phyloP scores from a whole-genome alignment of 2,329 filamentous ascomycete species.

The Periconia digitata region DNA sequence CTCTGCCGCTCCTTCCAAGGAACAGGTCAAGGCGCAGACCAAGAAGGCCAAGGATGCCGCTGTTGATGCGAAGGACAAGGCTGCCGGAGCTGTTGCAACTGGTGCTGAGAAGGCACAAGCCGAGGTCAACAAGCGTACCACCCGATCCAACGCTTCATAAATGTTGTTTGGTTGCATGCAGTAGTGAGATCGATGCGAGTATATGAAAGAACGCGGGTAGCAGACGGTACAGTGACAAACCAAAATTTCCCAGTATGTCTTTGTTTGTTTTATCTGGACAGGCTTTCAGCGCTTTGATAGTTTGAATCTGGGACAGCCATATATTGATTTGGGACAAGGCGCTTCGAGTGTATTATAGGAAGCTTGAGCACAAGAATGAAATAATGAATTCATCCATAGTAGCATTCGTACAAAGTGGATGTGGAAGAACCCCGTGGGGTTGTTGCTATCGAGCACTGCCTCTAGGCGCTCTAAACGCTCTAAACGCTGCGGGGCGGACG shows the following conservation, averaged over 20 bases:
- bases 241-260: conserved; percentile 7
- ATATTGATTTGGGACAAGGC: conserved; percentile 31
- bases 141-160: conserved; percentile 44
- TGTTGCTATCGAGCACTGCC: too few species aligned
- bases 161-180: conserved; percentile 2
- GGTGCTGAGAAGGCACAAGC: conserved; percentile 75
- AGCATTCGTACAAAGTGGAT: too few species aligned
- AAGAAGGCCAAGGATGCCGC: conserved; percentile 75
- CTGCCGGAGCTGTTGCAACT: conserved; percentile 62
- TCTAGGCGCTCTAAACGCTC: too few species aligned
- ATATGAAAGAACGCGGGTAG: background rate
- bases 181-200: background rate
- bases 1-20: conserved; percentile 64
- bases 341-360: conserved; percentile 34
- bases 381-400: conserved; percentile 16
- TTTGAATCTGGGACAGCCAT: conserved; percentile 26
- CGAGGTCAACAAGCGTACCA: conserved; percentile 64
- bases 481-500: background rate
- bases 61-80: conserved; percentile 66
- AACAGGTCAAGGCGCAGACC: conserved; percentile 70
- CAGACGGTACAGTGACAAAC: background rate
- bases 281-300: conserved; percentile 12
- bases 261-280: background rate
- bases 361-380: conserved; percentile 23
- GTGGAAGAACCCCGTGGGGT: too few species aligned